Base-by-base conservation (phyloP, 2,329 filamentous ascomycete species). In the Neobulgaria alba region DNA sequence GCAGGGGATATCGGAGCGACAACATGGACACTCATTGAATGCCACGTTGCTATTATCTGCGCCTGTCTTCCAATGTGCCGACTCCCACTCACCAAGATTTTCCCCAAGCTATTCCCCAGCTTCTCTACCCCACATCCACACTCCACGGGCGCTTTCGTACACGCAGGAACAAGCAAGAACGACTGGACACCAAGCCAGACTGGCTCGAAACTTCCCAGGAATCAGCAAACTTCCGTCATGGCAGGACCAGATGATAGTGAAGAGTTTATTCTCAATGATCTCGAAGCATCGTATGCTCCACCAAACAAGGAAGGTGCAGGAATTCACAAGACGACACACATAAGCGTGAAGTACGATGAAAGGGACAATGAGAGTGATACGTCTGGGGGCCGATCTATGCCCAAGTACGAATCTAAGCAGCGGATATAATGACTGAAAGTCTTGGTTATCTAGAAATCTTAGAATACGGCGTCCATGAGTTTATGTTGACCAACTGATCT, bases 31-130 rank as follows among this genome's bases (percentile, higher is more conserved):
- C 56, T 59, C 8, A 49, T 65, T 21, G 63, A 65, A 52, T 53
- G 56, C 18, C 60, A 59, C 35, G 49, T 56, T 10, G 61, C 52
- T 10, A 57, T 64, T n/a, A 60, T 62, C 21, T 63, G 61, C 39
- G 59, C 63, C 12, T 64, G 61, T 38, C 56, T 64, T 5, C 62
- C 63, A 8, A 61, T 63, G 52, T 55, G 59, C 35, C 54, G 58
- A 30, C 52, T 54, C n/a, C 53, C 57, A 1, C 52, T 63, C 5
- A 29, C 49, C 3, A 36, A 45, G 14, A 8, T 58, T 7, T 44
- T 58, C 12, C 51, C 52, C 2, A 38, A 23, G 5, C 16, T 53
- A 2, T 55, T 54, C 31, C 50, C 50, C 17, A 26, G 7, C 23
- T 7, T 26, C 7, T 29, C 36, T 7, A 39, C 37, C 5, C 20